Conservation (phyloP, 192 early-diverging fungal genomes). For the Spizellomyces sp. region DNA sequence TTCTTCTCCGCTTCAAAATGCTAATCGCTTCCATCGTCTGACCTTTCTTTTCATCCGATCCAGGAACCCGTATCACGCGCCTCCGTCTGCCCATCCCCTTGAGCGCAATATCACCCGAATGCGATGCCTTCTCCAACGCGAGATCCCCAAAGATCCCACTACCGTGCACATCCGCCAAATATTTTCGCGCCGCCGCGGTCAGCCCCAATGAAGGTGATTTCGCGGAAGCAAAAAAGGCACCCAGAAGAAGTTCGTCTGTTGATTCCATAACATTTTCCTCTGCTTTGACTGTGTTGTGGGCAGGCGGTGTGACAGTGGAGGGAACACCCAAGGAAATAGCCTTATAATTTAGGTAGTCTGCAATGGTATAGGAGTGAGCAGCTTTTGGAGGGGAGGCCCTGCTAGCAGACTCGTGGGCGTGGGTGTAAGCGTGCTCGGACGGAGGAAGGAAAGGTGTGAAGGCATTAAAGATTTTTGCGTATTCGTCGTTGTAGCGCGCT, state of each 20-base stretch:
- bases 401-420: background rate
- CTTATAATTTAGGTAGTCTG: slow-evolving; percentile 13
- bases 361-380: background rate
- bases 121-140: background rate
- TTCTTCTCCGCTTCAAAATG: slow-evolving; percentile 79
- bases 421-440: slow-evolving; percentile 4
- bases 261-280: background rate
- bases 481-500: slow-evolving; percentile 22
- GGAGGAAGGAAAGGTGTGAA: slow-evolving; percentile 28
- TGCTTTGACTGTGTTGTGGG: background rate
- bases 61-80: background rate
- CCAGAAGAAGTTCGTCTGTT: background rate
- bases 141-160: background rate
- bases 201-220: background rate
- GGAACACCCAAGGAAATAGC: slow-evolving; percentile 4
- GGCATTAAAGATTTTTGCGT: slow-evolving; percentile 30
- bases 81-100: background rate
- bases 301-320: slow-evolving; percentile 4
- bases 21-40: slow-evolving; percentile 63
- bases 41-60: slow-evolving; percentile 5
- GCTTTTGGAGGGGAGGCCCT: background rate
- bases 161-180: background rate
- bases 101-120: background rate
- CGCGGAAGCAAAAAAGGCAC: background rate
- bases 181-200: background rate